Base-by-base conservation (phyloP, 2,329 filamentous ascomycete species). In the Leptographium radiaticola region DNA sequence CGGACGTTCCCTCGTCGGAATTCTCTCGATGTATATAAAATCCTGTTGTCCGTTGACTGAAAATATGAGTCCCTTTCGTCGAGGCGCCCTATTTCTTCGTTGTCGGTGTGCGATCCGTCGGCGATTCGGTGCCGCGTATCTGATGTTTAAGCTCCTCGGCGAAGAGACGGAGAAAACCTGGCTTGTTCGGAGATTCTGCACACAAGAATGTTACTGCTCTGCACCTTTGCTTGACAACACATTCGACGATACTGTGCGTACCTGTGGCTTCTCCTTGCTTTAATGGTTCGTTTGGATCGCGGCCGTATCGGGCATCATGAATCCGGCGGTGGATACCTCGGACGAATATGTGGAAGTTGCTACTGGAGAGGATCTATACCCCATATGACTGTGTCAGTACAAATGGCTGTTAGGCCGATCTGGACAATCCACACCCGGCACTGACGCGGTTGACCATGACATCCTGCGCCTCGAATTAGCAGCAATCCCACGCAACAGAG, bases 191-290 rank as follows among this genome's bases (percentile, higher is more conserved):
- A 13, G 34, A 13, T 36, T 36, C 34, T 36, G 34, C 34, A 5
- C 34, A 36, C 3, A 36, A 6, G 2, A 36, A 25, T 25, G 25
- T 25, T 25, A 25, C 25, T 3, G 25, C 25, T 5, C 25, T 25
- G 25, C 25, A 5, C 25, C 25, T 25, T 5, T 25, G 5, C 25
- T 3, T 25, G 2, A 25, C 25, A 25, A 25, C 5, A 25, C 25
- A 25, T 5, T 5, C 25, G 25, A 25, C 25, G 25, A 25, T 25
- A 25, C 5, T 25, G 25, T 25, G 34, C 34, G 12, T 65, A 74
- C 73, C 70, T 36, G 75, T 77, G 2, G 76, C 76, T 60, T 80
- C 73, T 46, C 76, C 77, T 1, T 68, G 74, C 0, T 70, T 68
- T 11, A 79, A 57, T 8, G 76, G 76, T 51, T 77, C 73, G 57